These are phyloP conservation scores for Heterobasidion parviporum DNA, from an alignment of 1,284 basidiomycete genomes.

Conservation along the genomic window DNA sequence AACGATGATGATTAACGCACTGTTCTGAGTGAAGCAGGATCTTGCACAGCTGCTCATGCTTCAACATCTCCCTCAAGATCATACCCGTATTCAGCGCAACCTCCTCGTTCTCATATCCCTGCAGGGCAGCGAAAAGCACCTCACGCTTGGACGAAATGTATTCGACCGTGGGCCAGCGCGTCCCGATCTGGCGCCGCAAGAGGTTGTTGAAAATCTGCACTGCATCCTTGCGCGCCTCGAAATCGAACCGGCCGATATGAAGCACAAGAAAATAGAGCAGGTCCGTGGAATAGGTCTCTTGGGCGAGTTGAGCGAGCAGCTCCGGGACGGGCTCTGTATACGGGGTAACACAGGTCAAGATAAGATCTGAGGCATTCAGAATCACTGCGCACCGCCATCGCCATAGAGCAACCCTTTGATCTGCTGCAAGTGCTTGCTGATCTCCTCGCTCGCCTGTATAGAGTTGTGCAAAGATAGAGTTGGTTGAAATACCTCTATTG, in stretches of 20 bases:
- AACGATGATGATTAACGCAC: constrained; percentile 40
- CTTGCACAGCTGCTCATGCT: constrained; percentile 88
- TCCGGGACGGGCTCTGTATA: constrained; percentile 72
- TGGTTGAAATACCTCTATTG: too few species aligned
- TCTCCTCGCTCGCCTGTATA: constrained; percentile 74
- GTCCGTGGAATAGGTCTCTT: constrained; percentile 92
- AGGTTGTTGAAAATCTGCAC: constrained; percentile 96
- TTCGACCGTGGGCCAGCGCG: constrained; percentile 91
- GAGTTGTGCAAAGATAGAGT: background rate
- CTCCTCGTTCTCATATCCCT: constrained; percentile 91
- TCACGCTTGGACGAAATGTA: constrained; percentile 82
- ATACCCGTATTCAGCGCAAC: constrained; percentile 96
- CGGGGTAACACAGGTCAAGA: background rate
- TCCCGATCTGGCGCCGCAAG: constrained; percentile 90
- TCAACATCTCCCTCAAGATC: constrained; percentile 95
- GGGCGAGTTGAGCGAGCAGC: constrained; percentile 85
- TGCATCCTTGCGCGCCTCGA: constrained; percentile 94
- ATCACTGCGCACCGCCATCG: constrained; percentile 60
- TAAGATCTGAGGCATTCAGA: background rate
- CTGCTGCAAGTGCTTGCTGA: constrained; percentile 83
- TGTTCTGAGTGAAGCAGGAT: constrained; percentile 89
- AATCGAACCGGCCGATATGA: constrained; percentile 86
- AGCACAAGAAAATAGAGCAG: constrained; percentile 77
- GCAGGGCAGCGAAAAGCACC: constrained; percentile 82
- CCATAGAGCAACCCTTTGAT: constrained; percentile 84